Evolutionary conservation across 2,329 filamentous ascomycete species (phyloP), one percentile per base, ranked within the genome.

Genomic region (Fusarium sp.): DNA sequence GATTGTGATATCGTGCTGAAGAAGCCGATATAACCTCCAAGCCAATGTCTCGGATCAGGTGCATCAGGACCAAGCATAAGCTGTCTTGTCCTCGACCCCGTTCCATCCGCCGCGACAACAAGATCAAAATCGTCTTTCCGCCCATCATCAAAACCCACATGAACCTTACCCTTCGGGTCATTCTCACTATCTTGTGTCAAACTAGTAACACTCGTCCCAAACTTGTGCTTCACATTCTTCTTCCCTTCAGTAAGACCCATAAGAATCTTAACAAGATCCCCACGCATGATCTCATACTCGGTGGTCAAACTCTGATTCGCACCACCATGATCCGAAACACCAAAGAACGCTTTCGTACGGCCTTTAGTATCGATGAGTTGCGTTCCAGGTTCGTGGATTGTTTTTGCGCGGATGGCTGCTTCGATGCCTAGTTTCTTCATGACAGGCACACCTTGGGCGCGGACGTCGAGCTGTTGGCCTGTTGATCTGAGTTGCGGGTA

Each of bases 371-470:
- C 50, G 26, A 63, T 45, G 2, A 63, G 11, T 3, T 54, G 58
- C 2, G 61, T 63, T 1, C 61, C 61, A 0, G 39, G 19, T 23
- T 63, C 61, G 7, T 25, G 50, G 13, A 63, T 14, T 39, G 16
- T 16, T 18, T 63, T 63, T 5, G 49, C 50, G 21, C 61, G 61
- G 4, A 63, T 28, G 0, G 58, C 58, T 5, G 58, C 21, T 28
- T 68, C 65, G 34, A 68, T 65, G 2, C 64, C 65, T 49, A 68
- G 64, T 7, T 54, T 65, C 21, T 68, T 65, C 65, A 68, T 68
- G 2, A 52, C 65, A 0, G 49, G 26, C 0, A 68, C 42, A 7
- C 61, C 61, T 5, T 63, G 61, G 6, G 61, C 49, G 1, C 61
- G 61, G 6, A 63, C 25, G 14, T 63, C 61, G 6, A 68, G 43